Conservation (phyloP, 331 rosid genomes). For the Pyrus hybrid region DNA sequence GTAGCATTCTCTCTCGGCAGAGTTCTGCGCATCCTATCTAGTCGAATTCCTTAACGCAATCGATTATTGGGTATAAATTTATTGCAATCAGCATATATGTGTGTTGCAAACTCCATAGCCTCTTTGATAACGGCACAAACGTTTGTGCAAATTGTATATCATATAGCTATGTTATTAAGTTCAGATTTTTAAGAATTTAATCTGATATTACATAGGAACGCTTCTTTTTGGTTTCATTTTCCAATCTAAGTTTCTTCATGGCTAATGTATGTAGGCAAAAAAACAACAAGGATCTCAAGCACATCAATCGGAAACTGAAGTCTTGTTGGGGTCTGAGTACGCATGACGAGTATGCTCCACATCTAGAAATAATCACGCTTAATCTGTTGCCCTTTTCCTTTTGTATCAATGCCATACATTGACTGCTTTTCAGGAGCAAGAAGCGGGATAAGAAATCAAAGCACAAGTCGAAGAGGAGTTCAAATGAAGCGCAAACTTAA, state of each 20-base stretch:
- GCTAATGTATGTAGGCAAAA: slow-evolving; percentile 41
- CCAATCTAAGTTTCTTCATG: slow-evolving; percentile 17
- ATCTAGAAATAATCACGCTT: not conserved
- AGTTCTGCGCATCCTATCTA: slow-evolving; percentile 42
- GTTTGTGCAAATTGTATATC: slow-evolving; percentile 7
- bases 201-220: too few species aligned
- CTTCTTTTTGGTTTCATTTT: not conserved
- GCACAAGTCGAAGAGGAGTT: slow-evolving; percentile 78
- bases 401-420: not conserved
- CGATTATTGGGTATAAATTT: slow-evolving; percentile 61
- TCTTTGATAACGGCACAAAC: slow-evolving; percentile 4
- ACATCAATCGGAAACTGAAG: slow-evolving; percentile 75
- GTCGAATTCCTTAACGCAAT: slow-evolving; percentile 44
- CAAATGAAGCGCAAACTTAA: slow-evolving; percentile 37
- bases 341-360: slow-evolving; percentile 64
- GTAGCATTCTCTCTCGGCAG: slow-evolving; percentile 47
- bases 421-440: slow-evolving; percentile 47
- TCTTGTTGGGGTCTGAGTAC: slow-evolving; percentile 91
- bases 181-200: too few species aligned
- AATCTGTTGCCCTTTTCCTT: not conserved
- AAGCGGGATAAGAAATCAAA: slow-evolving; percentile 93
- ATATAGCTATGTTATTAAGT: too few species aligned
- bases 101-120: not conserved
- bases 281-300: slow-evolving; percentile 76
- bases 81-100: not conserved